Conservation (phyloP, 345 rosid species). For the Turritis glabra region DNA sequence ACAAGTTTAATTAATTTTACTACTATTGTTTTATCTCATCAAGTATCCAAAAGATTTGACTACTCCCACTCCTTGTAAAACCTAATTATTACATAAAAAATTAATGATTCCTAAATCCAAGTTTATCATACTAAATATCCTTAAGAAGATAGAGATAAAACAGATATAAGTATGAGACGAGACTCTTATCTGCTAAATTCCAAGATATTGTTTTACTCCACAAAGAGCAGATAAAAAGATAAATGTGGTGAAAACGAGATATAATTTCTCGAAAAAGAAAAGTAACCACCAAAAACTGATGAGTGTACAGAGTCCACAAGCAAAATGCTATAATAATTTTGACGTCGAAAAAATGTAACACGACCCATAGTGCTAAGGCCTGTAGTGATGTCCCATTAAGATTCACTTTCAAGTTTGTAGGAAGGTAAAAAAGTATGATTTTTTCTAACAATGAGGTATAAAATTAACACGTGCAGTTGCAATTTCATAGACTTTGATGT, state of each 20-base stretch:
- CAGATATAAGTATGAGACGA: neutral
- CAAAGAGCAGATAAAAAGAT: neutral
- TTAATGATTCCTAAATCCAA: slow-evolving; percentile 35
- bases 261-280: neutral
- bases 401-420: slow-evolving; percentile 18
- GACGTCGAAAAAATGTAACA: slow-evolving; percentile 11
- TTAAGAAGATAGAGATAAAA: neutral
- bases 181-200: slow-evolving; percentile 12
- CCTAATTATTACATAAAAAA: slow-evolving; percentile 23
- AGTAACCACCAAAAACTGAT: slow-evolving; percentile 26
- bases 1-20: neutral
- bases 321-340: slow-evolving; percentile 19
- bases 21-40: slow-evolving; percentile 27
- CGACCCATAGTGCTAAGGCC: slow-evolving; percentile 20
- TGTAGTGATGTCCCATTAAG: slow-evolving; percentile 37
- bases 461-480: slow-evolving; percentile 24
- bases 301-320: slow-evolving; percentile 23
- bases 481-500: slow-evolving; percentile 22
- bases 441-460: slow-evolving; percentile 6
- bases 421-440: slow-evolving; percentile 13
- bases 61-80: slow-evolving; percentile 29
- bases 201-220: neutral
- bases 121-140: slow-evolving; percentile 27
- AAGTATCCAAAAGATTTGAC: slow-evolving; percentile 38
- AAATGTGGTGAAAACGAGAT: slow-evolving; percentile 17